phyloP scores from a whole-genome alignment of 1,139 yeast species.

The Meyerozyma guilliermondii region DNA sequence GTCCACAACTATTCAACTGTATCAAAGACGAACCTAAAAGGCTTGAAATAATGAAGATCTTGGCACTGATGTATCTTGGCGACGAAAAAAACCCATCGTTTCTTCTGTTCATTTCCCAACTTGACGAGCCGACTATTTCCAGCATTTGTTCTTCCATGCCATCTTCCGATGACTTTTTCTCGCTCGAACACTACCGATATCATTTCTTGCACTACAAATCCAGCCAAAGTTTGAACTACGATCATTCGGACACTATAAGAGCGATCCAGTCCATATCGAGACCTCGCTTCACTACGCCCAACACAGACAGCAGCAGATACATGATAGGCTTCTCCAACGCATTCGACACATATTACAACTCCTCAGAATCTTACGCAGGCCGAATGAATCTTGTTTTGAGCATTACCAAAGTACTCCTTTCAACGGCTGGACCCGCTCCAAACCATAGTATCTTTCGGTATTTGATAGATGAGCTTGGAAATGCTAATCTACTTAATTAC shows the following conservation, averaged over 20 bases:
- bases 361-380: slow-evolving; percentile 4
- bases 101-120: neutral
- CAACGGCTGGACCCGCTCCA: slow-evolving; percentile 19
- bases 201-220: slow-evolving; percentile 25
- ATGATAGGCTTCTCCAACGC: slow-evolving; percentile 11
- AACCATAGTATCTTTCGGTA: slow-evolving; percentile 18
- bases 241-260: slow-evolving; percentile 21
- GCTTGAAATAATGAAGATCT: slow-evolving; percentile 13
- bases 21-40: slow-evolving; percentile 12
- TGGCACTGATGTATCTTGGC: slow-evolving; percentile 11
- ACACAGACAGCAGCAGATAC: slow-evolving; percentile 16
- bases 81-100: slow-evolving; percentile 4
- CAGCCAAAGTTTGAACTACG: slow-evolving; percentile 28
- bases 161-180: slow-evolving; percentile 13
- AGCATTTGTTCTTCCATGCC: neutral
- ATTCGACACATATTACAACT: slow-evolving; percentile 9
- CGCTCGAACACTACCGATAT: slow-evolving; percentile 16
- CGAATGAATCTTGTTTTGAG: slow-evolving; percentile 14
- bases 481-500: slow-evolving; percentile 17
- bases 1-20: slow-evolving; percentile 12
- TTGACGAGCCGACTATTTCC: neutral
- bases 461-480: slow-evolving; percentile 23
- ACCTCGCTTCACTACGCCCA: slow-evolving; percentile 14
- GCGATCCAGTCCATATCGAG: slow-evolving; percentile 12
- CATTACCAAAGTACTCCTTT: slow-evolving; percentile 16